Evolutionary conservation across 2,329 filamentous ascomycete genomes (phyloP), one percentile per base, ranked within the genome.

Genomic region (Diaporthe aspalathi): DNA sequence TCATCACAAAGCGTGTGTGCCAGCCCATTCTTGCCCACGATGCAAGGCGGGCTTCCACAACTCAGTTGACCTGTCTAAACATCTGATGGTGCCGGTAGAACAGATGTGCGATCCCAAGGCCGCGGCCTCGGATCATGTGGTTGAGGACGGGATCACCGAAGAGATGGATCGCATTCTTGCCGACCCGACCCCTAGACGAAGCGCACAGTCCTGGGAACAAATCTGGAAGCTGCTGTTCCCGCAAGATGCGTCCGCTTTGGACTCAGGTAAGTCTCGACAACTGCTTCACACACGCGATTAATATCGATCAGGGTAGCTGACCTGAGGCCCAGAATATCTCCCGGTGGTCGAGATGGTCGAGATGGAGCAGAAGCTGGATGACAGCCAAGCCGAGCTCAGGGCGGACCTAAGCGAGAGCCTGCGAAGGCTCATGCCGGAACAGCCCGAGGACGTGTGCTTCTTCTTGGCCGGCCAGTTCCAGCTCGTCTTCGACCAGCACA

Each of bases 401-500:
- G 52, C 70, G 1, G 72, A 73, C 8, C 65, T 73, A 0, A 71
- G 72, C 8, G 72, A 73, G 14, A 68, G 63, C 14, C 56, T 73
- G 3, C 68, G 29, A 16, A 60, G 67, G 20, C 66, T 73, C 17
- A 52, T 73, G 9, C 72, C 72, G 4, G 69, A 73, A 4, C 72
- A 73, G 45, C 27, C 65, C 11, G 69, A 62, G 20, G 69, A 69
- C 29, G 52, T 67, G 7, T 67, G 67, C 7, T 54, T 71, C 35
- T 73, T 67, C 57, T 29, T 73, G 8, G 72, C 72, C 2, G 72
- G 72, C 12, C 72, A 73, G 47, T 68, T 73, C 50, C 72, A 73
- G 38, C 66, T 73, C 4, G 72, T 73, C 6, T 68, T 73, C 16
- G 72, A 73, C 47, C 72, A 73, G 47, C 69, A 73, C 50, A 50